phyloP scores from a whole-genome alignment of 352 stramenopile species.

The Pythium biforme region DNA sequence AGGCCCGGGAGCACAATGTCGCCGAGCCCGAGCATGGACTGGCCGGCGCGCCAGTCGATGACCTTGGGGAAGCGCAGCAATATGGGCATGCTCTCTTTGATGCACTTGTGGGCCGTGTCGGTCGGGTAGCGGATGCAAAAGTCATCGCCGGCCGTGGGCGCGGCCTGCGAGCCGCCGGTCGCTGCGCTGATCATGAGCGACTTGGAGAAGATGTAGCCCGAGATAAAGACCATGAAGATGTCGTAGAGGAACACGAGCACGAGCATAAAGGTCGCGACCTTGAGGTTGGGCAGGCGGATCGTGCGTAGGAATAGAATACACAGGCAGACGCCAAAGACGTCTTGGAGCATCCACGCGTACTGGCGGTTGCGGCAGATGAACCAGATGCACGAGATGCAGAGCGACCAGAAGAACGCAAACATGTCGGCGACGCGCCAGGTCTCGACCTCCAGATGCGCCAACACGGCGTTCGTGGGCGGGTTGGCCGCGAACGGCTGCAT shows the following conservation, averaged over 20 bases:
- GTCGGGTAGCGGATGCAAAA: conserved; percentile 78
- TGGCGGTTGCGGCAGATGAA: conserved; percentile 77
- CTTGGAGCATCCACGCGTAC: conserved; percentile 91
- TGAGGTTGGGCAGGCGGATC: conserved; percentile 91
- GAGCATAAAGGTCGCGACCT: conserved; percentile 90
- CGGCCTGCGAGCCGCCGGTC: conserved; percentile 72
- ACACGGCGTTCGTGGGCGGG: conserved; percentile 25
- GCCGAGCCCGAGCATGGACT: conserved; percentile 93
- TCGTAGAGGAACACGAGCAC: conserved; percentile 95
- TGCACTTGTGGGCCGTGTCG: conserved; percentile 56
- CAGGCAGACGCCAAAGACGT: conserved; percentile 93
- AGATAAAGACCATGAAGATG: conserved; percentile 96
- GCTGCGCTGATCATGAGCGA: conserved; percentile 95
- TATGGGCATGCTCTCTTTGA: conserved; percentile 91
- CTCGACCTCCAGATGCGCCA: conserved; percentile 46
- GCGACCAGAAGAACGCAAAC: conserved; percentile 63
- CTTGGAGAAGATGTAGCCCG: conserved; percentile 87
- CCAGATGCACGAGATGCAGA: conserved; percentile 52
- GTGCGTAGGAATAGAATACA: conserved; percentile 92
- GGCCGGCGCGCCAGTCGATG: conserved; percentile 90
- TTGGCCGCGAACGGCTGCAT: conserved; percentile 30
- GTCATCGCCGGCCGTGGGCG: conserved; percentile 37
- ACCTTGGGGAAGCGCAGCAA: conserved; percentile 93
- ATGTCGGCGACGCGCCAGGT: conserved; percentile 87
- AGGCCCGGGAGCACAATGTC: conserved; percentile 96